Evolutionary conservation across 2,329 filamentous ascomycete species (phyloP), one percentile per base, ranked within the genome.

Genomic region (Beauveria brongniartii): DNA sequence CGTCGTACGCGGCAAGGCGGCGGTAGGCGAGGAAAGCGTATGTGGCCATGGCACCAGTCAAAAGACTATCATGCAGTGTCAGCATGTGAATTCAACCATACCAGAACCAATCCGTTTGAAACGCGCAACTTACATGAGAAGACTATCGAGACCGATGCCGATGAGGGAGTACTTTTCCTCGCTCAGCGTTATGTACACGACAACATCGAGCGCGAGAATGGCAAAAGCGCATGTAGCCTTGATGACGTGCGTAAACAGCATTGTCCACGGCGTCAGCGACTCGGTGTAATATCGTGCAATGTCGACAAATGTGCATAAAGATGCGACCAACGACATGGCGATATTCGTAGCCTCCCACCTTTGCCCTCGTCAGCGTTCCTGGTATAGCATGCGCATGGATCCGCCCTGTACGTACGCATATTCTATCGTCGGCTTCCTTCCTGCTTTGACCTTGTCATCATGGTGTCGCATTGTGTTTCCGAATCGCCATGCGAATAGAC

Each of bases 341-440:
- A 85, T 75, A 64, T 83, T 84, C 55, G 75, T 77, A 24, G 69
- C 72, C 68, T 83, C 80, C 82, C 82, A 85, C 34, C 82, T 62
- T 22, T 24, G 2, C 2, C 6, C 1, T 8, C 26, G 37, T 56
- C 83, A 63, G 46, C 61, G 34, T 9, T n/a, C 9, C 28, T 1
- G 12, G 62, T 40, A 65, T 12, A 34, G 30, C 30, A 34, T 55
- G 61, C 47, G 10, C 3, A 47, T 7, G n/a, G 12, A 63, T 41
- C 61, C 61, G 7, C 48, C 16, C n/a, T n/a, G 47, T 6, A 76
- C 79, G 72, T 75, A 83, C 81, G 79, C 78, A 64, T 82, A 70
- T 70, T 81, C 77, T 12, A 83, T 74, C 12, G 71, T 69, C 0
- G 79, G 77, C 5, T 74, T 63, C n/a, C 72, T 65, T 28, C 75